Evolutionary conservation across 192 early-diverging fungal species (phyloP).

Genomic region (Coemansia sp.): DNA sequence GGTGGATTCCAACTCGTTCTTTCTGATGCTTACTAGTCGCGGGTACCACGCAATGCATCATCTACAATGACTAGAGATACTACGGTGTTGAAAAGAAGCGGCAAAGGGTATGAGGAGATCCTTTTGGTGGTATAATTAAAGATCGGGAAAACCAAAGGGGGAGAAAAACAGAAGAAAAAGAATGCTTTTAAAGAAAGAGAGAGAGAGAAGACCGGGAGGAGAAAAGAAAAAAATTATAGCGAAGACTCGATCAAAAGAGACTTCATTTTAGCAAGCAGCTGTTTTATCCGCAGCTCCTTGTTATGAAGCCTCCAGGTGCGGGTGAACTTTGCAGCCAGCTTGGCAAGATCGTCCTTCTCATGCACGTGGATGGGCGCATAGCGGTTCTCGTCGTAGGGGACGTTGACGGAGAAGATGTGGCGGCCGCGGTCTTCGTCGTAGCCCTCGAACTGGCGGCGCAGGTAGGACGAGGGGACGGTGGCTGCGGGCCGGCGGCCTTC

Average conservation of each 20-base stretch:
- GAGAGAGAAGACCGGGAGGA: not conserved
- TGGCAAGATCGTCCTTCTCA: conserved; percentile 43
- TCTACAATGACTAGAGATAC: too few relatives aligned
- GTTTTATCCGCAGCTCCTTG: conserved; percentile 49
- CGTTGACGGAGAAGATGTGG: conserved; percentile 46
- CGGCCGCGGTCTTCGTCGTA: conserved; percentile 51
- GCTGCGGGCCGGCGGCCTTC: conserved; percentile 17
- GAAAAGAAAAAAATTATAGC: not conserved
- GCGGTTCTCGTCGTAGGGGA: conserved; percentile 38
- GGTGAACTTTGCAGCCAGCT: conserved; percentile 41
- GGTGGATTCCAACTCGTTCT: too few relatives aligned
- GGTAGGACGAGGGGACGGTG: conserved; percentile 16
- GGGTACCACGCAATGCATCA: too few relatives aligned
- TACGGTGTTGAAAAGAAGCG: too few relatives aligned
- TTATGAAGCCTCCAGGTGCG: conserved; percentile 46
- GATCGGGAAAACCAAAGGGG: not conserved
- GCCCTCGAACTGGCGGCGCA: conserved; percentile 43
- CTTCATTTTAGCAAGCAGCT: conserved; percentile 45
- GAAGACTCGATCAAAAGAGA: conserved; percentile 21
- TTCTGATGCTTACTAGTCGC: too few relatives aligned
- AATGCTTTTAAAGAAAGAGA: too few relatives aligned
- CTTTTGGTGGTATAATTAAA: too few relatives aligned
- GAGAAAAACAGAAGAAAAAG: not conserved
- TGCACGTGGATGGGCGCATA: conserved; percentile 52
- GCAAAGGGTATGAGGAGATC: too few relatives aligned